These are phyloP conservation scores for Leishmania aethiopica DNA, from an alignment of 208 protist species.

Conservation along the genomic window DNA sequence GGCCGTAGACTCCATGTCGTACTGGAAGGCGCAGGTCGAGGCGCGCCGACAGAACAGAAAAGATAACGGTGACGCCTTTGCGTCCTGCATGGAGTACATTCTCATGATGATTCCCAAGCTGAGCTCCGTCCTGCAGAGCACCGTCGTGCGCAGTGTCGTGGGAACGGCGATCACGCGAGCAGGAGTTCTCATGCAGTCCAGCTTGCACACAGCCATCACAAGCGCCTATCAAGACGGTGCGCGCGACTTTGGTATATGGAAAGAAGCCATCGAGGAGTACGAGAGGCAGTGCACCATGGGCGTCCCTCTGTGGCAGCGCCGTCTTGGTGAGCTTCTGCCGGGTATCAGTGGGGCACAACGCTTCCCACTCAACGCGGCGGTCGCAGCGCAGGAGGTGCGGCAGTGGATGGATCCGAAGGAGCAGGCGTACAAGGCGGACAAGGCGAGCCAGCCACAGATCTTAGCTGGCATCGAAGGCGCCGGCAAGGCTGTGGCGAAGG, in stretches of 20 bases:
- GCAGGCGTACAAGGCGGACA: conserved; percentile 41
- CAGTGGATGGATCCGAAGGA: conserved; percentile 61
- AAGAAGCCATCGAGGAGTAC: conserved; percentile 64
- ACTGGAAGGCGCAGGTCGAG: conserved; percentile 73
- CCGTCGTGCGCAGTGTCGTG: conserved; percentile 79
- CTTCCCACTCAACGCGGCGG: conserved; percentile 65
- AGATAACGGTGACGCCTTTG: conserved; percentile 41
- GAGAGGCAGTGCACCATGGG: conserved; percentile 44
- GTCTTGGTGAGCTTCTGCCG: conserved; percentile 47
- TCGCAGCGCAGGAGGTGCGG: conserved; percentile 54
- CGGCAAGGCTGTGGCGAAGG: conserved; percentile 66
- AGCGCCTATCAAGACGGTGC: conserved; percentile 48
- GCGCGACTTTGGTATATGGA: conserved; percentile 64
- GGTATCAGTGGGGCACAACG: conserved; percentile 61
- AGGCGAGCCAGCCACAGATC: conserved; percentile 58
- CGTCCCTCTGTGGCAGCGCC: conserved; percentile 71
- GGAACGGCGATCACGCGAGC: conserved; percentile 73
- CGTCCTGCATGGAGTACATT: conserved; percentile 69
- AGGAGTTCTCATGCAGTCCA: conserved; percentile 61
- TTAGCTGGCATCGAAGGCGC: conserved; percentile 62
- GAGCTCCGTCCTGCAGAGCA: conserved; percentile 55
- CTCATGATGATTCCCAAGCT: conserved; percentile 73
- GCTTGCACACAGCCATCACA: conserved; percentile 60
- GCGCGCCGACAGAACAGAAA: conserved; percentile 29
- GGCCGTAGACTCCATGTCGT: conserved; percentile 47